phyloP scores from a whole-genome alignment of 345 rosid genomes.

The Abelmoschus esculentus region DNA sequence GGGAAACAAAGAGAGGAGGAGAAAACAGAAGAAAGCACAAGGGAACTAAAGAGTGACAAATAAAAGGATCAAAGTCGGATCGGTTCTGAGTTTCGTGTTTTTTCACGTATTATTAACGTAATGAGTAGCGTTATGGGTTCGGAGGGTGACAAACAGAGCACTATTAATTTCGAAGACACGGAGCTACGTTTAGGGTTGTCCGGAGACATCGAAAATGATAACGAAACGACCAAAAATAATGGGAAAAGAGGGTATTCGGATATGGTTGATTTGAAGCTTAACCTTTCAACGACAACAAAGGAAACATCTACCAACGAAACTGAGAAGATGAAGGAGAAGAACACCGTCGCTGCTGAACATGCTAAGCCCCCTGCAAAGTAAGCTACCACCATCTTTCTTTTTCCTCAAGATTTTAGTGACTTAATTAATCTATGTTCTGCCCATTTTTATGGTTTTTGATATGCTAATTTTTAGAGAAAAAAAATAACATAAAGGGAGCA shows the following conservation, averaged over 20 bases:
- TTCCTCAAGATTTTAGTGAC: not conserved
- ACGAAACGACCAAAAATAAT: constrained; percentile 20
- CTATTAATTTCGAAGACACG: constrained; percentile 82
- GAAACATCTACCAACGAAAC: constrained; percentile 7
- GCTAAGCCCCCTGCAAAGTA: constrained; percentile 63
- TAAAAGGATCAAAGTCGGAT: not conserved
- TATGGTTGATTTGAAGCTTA: constrained; percentile 66
- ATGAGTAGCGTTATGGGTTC: constrained; percentile 15
- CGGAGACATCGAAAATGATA: constrained; percentile 28
- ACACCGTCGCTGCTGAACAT: constrained; percentile 18
- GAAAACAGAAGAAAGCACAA: not conserved
- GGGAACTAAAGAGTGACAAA: not conserved
- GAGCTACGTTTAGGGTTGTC: constrained; percentile 75
- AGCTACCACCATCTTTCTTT: constrained; percentile 4
- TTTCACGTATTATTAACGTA: not conserved
- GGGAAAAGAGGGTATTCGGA: constrained; percentile 71
- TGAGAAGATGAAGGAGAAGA: constrained; percentile 29
- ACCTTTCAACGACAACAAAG: constrained; percentile 47
- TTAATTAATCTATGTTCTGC: not conserved
- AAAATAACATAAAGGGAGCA: too few relatives aligned
- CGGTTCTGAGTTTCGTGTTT: not conserved
- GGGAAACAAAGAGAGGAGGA: not conserved
- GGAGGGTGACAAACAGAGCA: constrained; percentile 20
- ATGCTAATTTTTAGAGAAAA: too few relatives aligned
- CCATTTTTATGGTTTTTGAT: not conserved